Conservation (phyloP, 805 yeast species). For the Cyberlindnera amylophila region DNA sequence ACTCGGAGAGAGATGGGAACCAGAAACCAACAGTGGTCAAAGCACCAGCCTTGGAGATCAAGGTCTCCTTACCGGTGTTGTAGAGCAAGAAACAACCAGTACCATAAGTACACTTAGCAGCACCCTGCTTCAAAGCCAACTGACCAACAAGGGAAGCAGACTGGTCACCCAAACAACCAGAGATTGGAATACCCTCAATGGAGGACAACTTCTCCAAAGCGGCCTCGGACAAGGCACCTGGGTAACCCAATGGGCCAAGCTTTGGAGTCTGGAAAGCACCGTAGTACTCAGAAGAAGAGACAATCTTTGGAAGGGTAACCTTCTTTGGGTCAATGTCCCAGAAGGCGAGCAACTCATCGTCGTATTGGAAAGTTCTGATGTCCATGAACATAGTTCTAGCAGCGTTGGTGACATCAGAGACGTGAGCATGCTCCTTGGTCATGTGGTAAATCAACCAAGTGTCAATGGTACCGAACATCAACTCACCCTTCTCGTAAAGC, state of each 20-base stretch:
- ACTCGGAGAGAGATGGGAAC: conserved; percentile 60
- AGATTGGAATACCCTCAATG: conserved; percentile 64
- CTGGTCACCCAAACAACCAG: conserved; percentile 94
- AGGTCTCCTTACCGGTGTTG: conserved; percentile 75
- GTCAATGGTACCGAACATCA: conserved; percentile 93
- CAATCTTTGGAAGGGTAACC: conserved; percentile 70
- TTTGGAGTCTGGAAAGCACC: conserved; percentile 69
- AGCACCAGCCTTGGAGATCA: conserved; percentile 75
- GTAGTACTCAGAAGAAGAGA: conserved; percentile 72
- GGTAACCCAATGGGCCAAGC: conserved; percentile 47
- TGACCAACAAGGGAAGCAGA: conserved; percentile 92
- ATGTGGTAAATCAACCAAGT: conserved; percentile 88
- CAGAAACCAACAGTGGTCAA: conserved; percentile 88
- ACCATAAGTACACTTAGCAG: conserved; percentile 94
- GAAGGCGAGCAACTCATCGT: conserved; percentile 65
- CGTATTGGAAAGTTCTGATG: conserved; percentile 70
- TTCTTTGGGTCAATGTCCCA: conserved; percentile 74
- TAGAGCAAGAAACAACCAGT: conserved; percentile 90
- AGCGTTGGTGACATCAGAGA: conserved; percentile 89
- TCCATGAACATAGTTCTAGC: conserved; percentile 89
- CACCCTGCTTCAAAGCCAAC: conserved; percentile 75
- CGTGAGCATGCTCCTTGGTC: conserved; percentile 64
- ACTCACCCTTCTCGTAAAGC: conserved; percentile 69
- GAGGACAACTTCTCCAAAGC: conserved; percentile 47
- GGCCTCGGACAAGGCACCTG: conserved; percentile 45